phyloP scores from a whole-genome alignment of 305 asterid species.

The Fraxinus sp. region DNA sequence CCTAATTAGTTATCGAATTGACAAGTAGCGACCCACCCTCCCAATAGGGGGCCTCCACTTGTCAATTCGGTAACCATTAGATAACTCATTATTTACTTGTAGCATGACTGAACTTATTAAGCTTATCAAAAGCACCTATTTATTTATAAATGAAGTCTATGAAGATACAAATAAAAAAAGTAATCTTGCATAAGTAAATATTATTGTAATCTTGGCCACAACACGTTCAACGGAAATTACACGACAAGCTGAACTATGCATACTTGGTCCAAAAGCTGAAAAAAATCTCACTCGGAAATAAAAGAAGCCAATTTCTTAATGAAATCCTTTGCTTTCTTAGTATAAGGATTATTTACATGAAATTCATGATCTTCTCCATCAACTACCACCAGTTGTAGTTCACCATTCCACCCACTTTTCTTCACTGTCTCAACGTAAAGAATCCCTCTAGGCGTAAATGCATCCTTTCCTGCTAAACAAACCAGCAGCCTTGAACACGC shows the following conservation, averaged over 20 bases:
- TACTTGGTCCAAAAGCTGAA: neutral
- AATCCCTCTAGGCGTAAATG: constrained; percentile 19
- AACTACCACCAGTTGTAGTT: constrained; percentile 30
- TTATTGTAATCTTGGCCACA: neutral
- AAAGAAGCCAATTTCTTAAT: constrained; percentile 24
- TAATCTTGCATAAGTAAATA: too few species aligned
- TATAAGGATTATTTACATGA: constrained; percentile 15
- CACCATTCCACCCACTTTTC: constrained; percentile 44
- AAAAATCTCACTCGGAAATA: constrained; percentile 9
- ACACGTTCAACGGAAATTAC: neutral
- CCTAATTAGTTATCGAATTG: too few species aligned
- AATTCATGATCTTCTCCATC: constrained; percentile 35
- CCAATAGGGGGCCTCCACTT: too few species aligned
- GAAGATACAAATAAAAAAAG: too few species aligned
- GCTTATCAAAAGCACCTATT: too few species aligned
- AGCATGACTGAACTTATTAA: too few species aligned
- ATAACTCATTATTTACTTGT: too few species aligned
- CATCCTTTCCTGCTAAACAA: constrained; percentile 32
- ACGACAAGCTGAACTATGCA: neutral
- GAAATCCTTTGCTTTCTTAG: constrained; percentile 22
- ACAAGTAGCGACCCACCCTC: too few species aligned
- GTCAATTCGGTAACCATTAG: too few species aligned
- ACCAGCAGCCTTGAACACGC: too few species aligned
- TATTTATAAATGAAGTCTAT: too few species aligned
- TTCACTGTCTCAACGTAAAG: constrained; percentile 31